Conservation (phyloP, 1,284 basidiomycete genomes). For the Boletus calvinii region DNA sequence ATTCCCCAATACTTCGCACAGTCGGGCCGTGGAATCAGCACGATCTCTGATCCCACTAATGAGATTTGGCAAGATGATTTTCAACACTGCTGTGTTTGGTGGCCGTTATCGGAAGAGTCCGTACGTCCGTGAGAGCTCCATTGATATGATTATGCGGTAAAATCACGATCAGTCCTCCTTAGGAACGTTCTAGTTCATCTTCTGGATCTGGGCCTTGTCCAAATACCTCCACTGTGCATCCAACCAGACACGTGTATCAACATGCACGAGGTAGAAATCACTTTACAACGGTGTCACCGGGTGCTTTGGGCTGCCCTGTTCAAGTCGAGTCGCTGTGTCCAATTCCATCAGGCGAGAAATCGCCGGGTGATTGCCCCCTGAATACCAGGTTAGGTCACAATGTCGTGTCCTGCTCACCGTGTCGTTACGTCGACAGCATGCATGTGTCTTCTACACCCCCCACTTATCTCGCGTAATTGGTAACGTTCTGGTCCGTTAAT, state of each 20-base stretch:
- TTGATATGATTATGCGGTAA: conserved; percentile 26
- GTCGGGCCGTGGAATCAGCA: conserved; percentile 22
- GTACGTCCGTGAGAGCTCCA: conserved; percentile 31
- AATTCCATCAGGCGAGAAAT: conserved; percentile 21
- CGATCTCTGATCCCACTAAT: conserved; percentile 21
- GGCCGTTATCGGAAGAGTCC: conserved; percentile 23
- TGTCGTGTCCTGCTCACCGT: conserved; percentile 10
- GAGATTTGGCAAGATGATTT: conserved; percentile 28
- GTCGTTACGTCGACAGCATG: conserved; percentile 29
- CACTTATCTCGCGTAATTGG: conserved; percentile 24
- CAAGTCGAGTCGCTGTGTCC: conserved; percentile 15
- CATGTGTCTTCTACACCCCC: conserved; percentile 14
- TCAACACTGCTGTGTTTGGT: conserved; percentile 23
- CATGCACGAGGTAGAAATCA: conserved; percentile 14
- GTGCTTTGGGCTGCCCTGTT: conserved; percentile 9
- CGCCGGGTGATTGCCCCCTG: conserved; percentile 21
- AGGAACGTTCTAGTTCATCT: conserved; percentile 24
- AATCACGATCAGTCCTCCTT: conserved; percentile 27
- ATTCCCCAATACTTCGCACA: conserved; percentile 8
- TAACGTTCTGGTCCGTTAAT: conserved; percentile 20
- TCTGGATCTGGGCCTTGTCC: conserved; percentile 25
- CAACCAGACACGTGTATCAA: conserved; percentile 30
- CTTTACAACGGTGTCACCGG: not conserved
- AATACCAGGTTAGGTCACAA: conserved; percentile 14
- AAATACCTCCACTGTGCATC: conserved; percentile 19